Evolutionary conservation across 768 basidiomycete species (phyloP).

Genomic region (Tylopilus sp.): DNA sequence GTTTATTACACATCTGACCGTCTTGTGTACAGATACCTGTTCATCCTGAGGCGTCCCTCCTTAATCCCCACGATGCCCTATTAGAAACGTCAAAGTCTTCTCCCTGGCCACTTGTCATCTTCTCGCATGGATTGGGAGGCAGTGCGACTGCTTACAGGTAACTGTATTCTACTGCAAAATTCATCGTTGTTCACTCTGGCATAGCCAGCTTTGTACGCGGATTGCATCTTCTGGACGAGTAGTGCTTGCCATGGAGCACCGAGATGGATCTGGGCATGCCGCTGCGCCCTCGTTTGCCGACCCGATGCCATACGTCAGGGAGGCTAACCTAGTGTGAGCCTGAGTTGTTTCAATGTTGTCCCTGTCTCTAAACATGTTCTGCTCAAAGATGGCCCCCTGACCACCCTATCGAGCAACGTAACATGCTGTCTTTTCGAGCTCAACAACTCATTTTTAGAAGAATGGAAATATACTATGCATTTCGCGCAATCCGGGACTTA

Average conservation of each 20-base stretch:
- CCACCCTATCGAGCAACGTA: constrained; percentile 16
- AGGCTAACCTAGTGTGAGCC: constrained; percentile 53
- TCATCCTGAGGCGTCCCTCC: constrained; percentile 51
- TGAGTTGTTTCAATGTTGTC: neutral
- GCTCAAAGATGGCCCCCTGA: constrained; percentile 24
- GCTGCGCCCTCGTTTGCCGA: constrained; percentile 36
- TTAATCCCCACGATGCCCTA: constrained; percentile 24
- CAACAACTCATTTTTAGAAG: constrained; percentile 71
- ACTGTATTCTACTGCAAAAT: neutral
- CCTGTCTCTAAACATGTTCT: neutral
- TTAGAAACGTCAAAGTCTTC: constrained; percentile 12
- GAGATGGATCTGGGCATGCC: constrained; percentile 71
- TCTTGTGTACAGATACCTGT: constrained; percentile 48
- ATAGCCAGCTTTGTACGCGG: constrained; percentile 65
- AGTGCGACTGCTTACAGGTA: constrained; percentile 69
- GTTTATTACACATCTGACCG: neutral
- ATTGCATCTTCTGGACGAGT: constrained; percentile 78
- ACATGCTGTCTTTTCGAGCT: constrained; percentile 49
- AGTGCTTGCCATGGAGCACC: constrained; percentile 79
- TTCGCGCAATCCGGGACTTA: constrained; percentile 56
- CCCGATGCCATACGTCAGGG: constrained; percentile 50
- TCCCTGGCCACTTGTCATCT: constrained; percentile 77
- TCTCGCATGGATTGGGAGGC: constrained; percentile 83
- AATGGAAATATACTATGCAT: constrained; percentile 64
- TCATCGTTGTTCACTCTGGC: neutral